phyloP scores from a whole-genome alignment of 495 filamentous ascomycete genomes.

The Penicillium atrosanguineum region DNA sequence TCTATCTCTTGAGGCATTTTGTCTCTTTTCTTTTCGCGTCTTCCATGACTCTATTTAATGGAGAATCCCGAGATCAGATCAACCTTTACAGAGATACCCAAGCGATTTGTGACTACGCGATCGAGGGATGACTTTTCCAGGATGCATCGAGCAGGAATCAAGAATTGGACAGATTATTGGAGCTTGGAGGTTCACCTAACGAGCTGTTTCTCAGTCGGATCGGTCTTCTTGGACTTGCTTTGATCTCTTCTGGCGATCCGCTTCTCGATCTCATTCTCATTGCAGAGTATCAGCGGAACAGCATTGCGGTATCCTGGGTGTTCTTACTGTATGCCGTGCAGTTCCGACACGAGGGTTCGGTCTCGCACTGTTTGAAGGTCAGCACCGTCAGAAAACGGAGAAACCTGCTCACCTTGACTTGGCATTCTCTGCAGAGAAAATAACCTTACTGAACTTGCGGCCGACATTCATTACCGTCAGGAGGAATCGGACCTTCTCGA shows the following conservation, averaged over 20 bases:
- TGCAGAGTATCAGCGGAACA: conserved; percentile 2
- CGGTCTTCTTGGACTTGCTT: not conserved
- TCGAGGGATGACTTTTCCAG: too few species aligned
- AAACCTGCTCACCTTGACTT: not conserved
- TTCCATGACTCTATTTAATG: too few species aligned
- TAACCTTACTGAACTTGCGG: not conserved
- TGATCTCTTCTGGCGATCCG: not conserved
- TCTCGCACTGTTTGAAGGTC: conserved; percentile 4
- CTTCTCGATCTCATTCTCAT: conserved; percentile 6
- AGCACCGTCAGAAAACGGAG: not conserved
- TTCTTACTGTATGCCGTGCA: conserved; percentile 14
- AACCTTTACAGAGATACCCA: too few species aligned
- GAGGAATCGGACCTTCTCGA: too few species aligned
- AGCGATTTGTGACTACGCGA: too few species aligned
- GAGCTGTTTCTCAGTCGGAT: not conserved
- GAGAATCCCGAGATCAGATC: too few species aligned
- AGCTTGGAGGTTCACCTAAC: not conserved
- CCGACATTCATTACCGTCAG: not conserved
- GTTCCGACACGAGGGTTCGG: conserved; percentile 12
- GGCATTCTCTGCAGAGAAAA: conserved; percentile 5
- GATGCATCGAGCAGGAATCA: too few species aligned
- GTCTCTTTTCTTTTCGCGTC: too few species aligned
- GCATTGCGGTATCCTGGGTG: conserved; percentile 12
- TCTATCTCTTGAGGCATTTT: too few species aligned
- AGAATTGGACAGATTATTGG: too few species aligned